These are phyloP conservation scores for Coniella vitis DNA, from an alignment of 2,329 filamentous ascomycete genomes.

Conservation along the genomic window DNA sequence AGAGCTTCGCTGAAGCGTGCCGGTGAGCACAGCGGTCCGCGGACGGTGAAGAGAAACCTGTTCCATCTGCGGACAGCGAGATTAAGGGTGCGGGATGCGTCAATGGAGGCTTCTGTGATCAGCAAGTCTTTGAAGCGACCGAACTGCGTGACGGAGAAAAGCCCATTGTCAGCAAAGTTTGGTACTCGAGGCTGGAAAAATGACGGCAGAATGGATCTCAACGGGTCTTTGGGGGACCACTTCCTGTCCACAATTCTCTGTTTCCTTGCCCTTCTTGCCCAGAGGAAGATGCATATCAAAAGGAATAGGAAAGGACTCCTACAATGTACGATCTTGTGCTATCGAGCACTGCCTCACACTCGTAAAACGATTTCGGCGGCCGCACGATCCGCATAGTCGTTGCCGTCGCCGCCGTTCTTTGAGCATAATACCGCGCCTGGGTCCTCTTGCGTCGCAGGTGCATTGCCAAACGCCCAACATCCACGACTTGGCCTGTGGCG, in stretches of 20 bases:
- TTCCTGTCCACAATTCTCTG: no score
- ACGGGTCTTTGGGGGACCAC: no score
- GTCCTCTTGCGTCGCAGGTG: constrained; percentile 1
- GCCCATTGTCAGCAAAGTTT: no score
- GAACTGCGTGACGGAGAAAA: not conserved
- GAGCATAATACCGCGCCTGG: not conserved
- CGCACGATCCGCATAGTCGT: not conserved
- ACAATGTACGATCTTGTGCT: constrained; percentile 8
- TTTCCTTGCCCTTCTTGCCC: no score
- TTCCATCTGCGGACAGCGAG: not conserved
- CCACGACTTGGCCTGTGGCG: constrained; percentile 7
- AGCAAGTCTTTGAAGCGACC: not conserved
- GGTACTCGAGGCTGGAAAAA: no score
- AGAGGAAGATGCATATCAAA: not conserved
- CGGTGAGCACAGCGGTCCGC: not conserved
- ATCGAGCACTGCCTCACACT: constrained; percentile 6
- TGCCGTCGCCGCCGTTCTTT: not conserved
- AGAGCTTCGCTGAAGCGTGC: constrained; percentile 2
- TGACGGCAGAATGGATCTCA: no score
- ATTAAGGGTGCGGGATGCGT: not conserved
- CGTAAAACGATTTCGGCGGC: constrained; percentile 8
- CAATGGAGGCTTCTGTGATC: not conserved
- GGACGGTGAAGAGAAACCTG: not conserved
- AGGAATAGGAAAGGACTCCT: not conserved
- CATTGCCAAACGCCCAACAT: not conserved